phyloP scores from a whole-genome alignment of 169 alveolate genomes.

The Plasmodium cynomolgi region DNA sequence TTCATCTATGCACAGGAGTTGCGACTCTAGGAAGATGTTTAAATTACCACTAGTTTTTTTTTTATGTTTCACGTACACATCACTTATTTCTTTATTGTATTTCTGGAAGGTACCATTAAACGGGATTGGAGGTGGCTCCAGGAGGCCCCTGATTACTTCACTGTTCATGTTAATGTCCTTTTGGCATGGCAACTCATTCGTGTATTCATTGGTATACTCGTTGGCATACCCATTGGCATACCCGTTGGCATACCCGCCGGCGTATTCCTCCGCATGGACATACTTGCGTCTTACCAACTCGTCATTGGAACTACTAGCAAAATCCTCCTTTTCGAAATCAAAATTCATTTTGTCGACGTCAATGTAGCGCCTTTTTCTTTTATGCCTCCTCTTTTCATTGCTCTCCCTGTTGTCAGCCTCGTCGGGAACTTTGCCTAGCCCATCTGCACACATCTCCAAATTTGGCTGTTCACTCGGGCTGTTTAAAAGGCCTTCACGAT shows the following conservation, averaged over 20 bases:
- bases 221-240: neutral
- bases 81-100: constrained; percentile 74
- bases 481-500: constrained; percentile 3
- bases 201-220: neutral
- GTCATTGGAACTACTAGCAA: constrained; percentile 31
- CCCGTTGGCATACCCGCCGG: neutral
- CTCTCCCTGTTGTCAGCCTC: neutral
- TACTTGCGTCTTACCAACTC: constrained; percentile 8
- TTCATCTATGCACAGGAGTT: constrained; percentile 59
- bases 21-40: constrained; percentile 55
- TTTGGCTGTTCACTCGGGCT: neutral
- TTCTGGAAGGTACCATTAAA: constrained; percentile 40
- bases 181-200: neutral
- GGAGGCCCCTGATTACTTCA: constrained; percentile 27
- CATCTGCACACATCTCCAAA: constrained; percentile 1
- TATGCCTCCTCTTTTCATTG: constrained; percentile 4
- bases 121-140: constrained; percentile 64
- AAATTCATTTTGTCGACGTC: constrained; percentile 40
- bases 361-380: constrained; percentile 53
- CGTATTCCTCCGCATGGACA: neutral
- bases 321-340: constrained; percentile 63
- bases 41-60: constrained; percentile 9
- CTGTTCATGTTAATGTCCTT: constrained; percentile 34
- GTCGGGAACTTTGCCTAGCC: neutral
- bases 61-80: constrained; percentile 33